Base-by-base conservation (phyloP, 2,329 filamentous ascomycete species). In the Chalara sp. region DNA sequence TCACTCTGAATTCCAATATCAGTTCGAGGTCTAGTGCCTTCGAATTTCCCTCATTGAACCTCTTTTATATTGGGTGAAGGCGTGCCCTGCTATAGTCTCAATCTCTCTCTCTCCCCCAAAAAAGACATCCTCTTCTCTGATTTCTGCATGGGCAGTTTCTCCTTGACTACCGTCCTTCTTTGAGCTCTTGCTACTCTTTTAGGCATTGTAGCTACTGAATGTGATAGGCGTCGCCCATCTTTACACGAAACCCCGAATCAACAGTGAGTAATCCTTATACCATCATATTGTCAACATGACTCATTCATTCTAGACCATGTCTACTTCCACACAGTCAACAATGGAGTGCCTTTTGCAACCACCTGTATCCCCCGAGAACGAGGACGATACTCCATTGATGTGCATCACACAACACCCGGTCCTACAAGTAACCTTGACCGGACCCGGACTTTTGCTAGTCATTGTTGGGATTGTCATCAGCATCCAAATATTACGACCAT, bases 271-370 rank as follows among this genome's bases (percentile, higher is more conserved):
- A 13, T 39, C 13, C 10, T 13, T 39, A 11, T 3, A 39, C 13
- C 35, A 39, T 13, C 35, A 11, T 13, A 39, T 39, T 39, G 13
- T 39, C 35, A 10, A 11, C 35, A 13, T 39, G 10, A 11, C 13
- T 10, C 35, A 39, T 3, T 13, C 13, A 10, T 11, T 10, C 35
- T 39, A 39, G 13, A 11, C 35, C 13, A 45, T 31, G 30, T 13
- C 21, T 32, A n/a, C 35, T 46, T 31, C 12, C 32, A 11, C 31
- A 95, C 92, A 61, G 76, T 95, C 58, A 93, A 93, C 72, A 93
- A 93, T 72, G 93, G 87, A 56, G 54, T 10, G 53, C 55, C 21
- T 21, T 21, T 21, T 21, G 3, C 21, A 21, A 21, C 21, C 21
- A 3, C 21, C 21, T 21, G 21, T 21, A 21, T 21, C 21, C 21